A percentile compares a stretch with the other conserved stretches of the same genome.
These are phyloP conservation scores for Albugo candida DNA, from an alignment of 352 stramenopile genomes.

Conservation along the genomic window DNA sequence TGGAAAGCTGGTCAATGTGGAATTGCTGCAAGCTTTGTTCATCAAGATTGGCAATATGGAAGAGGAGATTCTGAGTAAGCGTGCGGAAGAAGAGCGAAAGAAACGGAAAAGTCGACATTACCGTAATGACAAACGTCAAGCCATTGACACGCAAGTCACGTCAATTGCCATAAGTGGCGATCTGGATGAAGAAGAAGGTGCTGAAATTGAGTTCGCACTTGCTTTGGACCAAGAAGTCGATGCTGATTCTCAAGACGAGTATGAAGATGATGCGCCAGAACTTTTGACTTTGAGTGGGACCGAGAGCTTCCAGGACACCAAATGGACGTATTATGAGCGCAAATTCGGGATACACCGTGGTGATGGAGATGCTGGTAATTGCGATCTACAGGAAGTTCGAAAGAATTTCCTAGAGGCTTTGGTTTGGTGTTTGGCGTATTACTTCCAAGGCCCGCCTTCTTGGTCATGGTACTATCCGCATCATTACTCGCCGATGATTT, in stretches of 20 bases:
- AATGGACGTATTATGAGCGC: conserved; percentile 69
- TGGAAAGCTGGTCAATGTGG: conserved; percentile 79
- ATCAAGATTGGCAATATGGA: conserved; percentile 85
- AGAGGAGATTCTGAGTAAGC: conserved; percentile 83
- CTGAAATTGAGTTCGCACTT: conserved; percentile 27
- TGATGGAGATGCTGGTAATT: conserved; percentile 34
- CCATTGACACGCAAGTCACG: conserved; percentile 1
- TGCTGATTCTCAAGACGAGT: conserved; percentile 2
- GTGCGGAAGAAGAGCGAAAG: conserved; percentile 25
- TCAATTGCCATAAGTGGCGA: conserved; percentile 3
- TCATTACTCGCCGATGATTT: conserved; percentile 98
- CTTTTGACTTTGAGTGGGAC: conserved; percentile 39
- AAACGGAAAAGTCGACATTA: conserved; percentile 6
- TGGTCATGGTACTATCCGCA: conserved; percentile 99
- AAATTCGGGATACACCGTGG: conserved; percentile 51
- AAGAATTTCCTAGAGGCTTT: conserved; percentile 62
- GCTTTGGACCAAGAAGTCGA: conserved; percentile 34
- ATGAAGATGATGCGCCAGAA: conserved; percentile 20
- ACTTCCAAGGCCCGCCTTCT: conserved; percentile 83
- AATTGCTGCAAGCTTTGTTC: conserved; percentile 85
- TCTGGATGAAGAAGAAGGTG: conserved; percentile 14
- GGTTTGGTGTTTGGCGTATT: conserved; percentile 64
- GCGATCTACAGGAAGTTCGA: conserved; percentile 35
- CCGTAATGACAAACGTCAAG: conserved; percentile 4
- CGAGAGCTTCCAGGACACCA: conserved; percentile 62